phyloP scores from a whole-genome alignment of 108 stramenopile species.

The Nitzschia sp. region DNA sequence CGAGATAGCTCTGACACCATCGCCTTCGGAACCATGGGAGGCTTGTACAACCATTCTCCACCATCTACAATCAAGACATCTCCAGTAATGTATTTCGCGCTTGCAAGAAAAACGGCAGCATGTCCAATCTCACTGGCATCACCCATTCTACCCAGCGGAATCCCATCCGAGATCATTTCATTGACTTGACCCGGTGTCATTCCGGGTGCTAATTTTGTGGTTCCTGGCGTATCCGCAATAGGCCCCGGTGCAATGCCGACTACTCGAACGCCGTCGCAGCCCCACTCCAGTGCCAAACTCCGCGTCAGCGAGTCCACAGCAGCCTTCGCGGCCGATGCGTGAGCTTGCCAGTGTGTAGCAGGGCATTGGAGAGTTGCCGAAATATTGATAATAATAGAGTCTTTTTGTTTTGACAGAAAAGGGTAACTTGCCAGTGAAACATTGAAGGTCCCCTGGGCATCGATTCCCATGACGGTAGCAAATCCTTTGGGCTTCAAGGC shows the following conservation, averaged over 20 bases:
- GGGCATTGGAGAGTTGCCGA: slow-evolving; percentile 79
- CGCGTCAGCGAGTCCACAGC: slow-evolving; percentile 92
- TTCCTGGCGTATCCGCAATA: slow-evolving; percentile 91
- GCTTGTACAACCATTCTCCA: slow-evolving; percentile 76
- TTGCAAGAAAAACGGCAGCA: slow-evolving; percentile 79
- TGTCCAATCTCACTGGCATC: slow-evolving; percentile 78
- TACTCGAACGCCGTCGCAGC: slow-evolving; percentile 81
- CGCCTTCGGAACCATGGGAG: slow-evolving; percentile 76
- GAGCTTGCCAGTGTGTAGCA: slow-evolving; percentile 92
- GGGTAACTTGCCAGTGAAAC: slow-evolving; percentile 86
- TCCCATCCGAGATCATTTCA: slow-evolving; percentile 62
- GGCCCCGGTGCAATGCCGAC: slow-evolving; percentile 95
- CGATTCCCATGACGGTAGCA: slow-evolving; percentile 93
- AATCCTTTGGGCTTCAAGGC: slow-evolving; percentile 87
- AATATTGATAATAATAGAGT: slow-evolving; percentile 85
- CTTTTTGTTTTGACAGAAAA: slow-evolving; percentile 46
- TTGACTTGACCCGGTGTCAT: slow-evolving; percentile 45
- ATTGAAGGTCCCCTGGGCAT: slow-evolving; percentile 89
- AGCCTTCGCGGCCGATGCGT: slow-evolving; percentile 91
- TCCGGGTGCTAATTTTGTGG: slow-evolving; percentile 88
- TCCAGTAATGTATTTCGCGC: slow-evolving; percentile 71
- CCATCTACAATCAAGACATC: slow-evolving; percentile 84
- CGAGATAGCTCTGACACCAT: slow-evolving; percentile 73
- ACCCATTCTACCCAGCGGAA: slow-evolving; percentile 80
- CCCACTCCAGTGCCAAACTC: slow-evolving; percentile 93